phyloP scores from a whole-genome alignment of 2,329 filamentous ascomycete genomes.

The Lojkania enalia region DNA sequence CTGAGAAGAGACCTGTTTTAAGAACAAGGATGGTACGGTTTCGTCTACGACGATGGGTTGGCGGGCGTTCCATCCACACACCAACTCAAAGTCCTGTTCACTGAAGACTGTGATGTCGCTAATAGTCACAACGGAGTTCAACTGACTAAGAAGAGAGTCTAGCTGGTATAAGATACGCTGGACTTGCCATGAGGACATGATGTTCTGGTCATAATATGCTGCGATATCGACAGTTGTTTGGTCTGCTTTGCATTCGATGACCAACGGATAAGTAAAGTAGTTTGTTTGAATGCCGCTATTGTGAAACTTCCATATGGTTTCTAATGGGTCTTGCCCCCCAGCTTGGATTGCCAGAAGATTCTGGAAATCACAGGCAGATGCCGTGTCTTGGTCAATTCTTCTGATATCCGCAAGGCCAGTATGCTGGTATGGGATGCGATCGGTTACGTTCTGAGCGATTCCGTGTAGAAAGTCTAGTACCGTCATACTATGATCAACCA shows the following conservation, averaged over 20 bases:
- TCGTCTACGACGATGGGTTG: constrained; percentile 13
- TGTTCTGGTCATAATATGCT: constrained; percentile 18
- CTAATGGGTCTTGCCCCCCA: constrained; percentile 24
- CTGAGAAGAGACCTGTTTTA: constrained; percentile 7
- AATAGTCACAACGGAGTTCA: constrained; percentile 10
- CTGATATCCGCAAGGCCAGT: constrained; percentile 44
- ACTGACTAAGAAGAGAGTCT: constrained; percentile 14
- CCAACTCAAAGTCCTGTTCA: constrained; percentile 12
- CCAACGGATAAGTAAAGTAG: constrained; percentile 34
- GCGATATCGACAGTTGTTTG: constrained; percentile 12
- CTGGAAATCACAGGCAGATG: constrained; percentile 60
- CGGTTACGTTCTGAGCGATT: constrained; percentile 25
- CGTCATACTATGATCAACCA: constrained; percentile 26
- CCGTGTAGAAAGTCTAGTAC: constrained; percentile 28
- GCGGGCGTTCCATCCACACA: constrained; percentile 15
- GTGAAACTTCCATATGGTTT: constrained; percentile 33
- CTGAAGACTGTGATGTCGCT: constrained; percentile 15
- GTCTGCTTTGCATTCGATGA: constrained; percentile 17
- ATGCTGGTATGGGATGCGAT: constrained; percentile 44
- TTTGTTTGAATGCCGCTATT: constrained; percentile 32
- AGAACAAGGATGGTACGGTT: constrained; percentile 17
- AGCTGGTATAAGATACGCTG: constrained; percentile 19
- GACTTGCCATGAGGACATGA: constrained; percentile 18
- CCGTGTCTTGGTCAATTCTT: constrained; percentile 54
- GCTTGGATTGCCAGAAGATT: constrained; percentile 60